Evolutionary conservation across 176 grass and related monocot species (phyloP).

Genomic region (Neostapfia colusana): DNA sequence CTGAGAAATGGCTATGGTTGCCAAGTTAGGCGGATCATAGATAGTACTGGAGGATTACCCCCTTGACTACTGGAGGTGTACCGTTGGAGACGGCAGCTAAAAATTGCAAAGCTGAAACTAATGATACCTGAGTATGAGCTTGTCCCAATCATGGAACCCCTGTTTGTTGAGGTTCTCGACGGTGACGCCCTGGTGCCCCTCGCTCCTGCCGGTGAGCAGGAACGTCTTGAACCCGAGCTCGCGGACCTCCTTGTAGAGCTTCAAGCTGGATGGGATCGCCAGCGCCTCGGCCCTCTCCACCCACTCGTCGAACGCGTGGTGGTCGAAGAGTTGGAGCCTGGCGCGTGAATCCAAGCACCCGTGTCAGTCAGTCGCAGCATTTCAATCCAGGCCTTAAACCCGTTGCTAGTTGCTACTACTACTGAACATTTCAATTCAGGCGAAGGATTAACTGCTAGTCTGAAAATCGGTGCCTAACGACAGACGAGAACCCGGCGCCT

Average conservation of each 20-base stretch:
- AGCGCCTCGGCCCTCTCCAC: constrained; percentile 62
- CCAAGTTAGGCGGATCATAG: background rate
- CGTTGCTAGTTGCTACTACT: too few species aligned
- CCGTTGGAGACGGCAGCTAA: background rate
- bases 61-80: background rate
- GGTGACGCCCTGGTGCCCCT: constrained; percentile 50
- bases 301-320: constrained; percentile 64
- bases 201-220: constrained; percentile 68
- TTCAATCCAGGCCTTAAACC: too few species aligned
- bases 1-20: background rate
- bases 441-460: background rate
- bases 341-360: background rate
- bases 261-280: constrained; percentile 66
- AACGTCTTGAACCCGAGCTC: constrained; percentile 60
- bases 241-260: constrained; percentile 62
- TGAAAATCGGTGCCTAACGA: too few species aligned
- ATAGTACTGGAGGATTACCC: background rate
- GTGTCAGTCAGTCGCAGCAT: background rate
- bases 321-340: constrained; percentile 60
- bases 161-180: constrained; percentile 62
- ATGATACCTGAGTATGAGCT: constrained; percentile 72
- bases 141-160: constrained; percentile 68
- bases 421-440: too few species aligned
- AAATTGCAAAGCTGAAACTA: background rate
- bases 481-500: too few species aligned